phyloP scores from a whole-genome alignment of 2,329 filamentous ascomycete species.

The Fusarium succisae region DNA sequence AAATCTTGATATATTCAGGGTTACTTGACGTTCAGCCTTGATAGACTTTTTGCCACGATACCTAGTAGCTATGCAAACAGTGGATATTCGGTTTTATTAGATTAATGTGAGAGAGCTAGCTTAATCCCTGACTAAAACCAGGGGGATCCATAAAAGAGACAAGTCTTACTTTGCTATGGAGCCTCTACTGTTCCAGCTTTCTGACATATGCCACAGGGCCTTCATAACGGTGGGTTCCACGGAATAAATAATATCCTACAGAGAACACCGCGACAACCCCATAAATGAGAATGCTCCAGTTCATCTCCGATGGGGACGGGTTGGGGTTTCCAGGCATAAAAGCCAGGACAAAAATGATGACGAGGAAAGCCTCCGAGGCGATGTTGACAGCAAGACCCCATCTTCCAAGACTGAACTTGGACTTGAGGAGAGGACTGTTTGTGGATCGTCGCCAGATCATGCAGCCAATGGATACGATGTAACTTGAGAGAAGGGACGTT shows the following conservation, averaged over 20 bases:
- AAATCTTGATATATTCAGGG: fast-evolving
- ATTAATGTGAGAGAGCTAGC: neutral
- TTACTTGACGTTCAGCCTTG: neutral
- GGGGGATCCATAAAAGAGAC: fast-evolving
- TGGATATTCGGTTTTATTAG: neutral
- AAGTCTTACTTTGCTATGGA: fast-evolving
- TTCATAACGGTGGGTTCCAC: conserved; percentile 28
- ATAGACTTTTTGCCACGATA: neutral
- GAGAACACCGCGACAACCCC: conserved; percentile 5
- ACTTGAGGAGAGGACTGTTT: conserved; percentile 6
- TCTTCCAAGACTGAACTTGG: conserved; percentile 29
- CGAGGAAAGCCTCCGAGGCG: conserved; percentile 25
- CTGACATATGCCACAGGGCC: conserved; percentile 32
- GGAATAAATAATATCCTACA: conserved; percentile 24
- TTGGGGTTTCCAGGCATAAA: conserved; percentile 36
- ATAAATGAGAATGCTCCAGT: conserved; percentile 37
- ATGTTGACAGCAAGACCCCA: conserved; percentile 35
- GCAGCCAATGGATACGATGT: conserved; percentile 36
- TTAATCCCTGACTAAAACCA: neutral
- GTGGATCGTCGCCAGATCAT: conserved; percentile 38
- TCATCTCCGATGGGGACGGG: conserved; percentile 28
- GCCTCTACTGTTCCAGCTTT: conserved; percentile 8
- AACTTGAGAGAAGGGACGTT: conserved; percentile 32
- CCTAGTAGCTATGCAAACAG: neutral
- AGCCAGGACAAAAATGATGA: conserved; percentile 32